phyloP scores from a whole-genome alignment of 148 eudicot genomes.

The Hydrangea macrophylla region DNA sequence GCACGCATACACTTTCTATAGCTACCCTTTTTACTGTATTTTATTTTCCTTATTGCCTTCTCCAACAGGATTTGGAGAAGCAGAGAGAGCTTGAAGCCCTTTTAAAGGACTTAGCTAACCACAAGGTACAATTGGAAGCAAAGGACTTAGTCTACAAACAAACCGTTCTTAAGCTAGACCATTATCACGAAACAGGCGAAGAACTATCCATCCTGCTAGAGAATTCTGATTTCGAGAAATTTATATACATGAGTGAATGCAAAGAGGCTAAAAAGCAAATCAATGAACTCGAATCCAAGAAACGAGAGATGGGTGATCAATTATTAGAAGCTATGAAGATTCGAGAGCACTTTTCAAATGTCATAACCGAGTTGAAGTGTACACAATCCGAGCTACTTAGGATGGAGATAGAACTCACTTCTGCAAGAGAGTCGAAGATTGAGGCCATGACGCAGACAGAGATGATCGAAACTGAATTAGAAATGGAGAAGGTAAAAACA shows the following conservation, averaged over 20 bases:
- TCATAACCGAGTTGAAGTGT: slow-evolving; percentile 10
- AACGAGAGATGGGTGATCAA: slow-evolving; percentile 10
- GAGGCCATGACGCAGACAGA: slow-evolving; percentile 16
- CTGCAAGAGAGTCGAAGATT: slow-evolving; percentile 13
- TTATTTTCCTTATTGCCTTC: not conserved
- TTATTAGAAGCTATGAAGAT: slow-evolving; percentile 4
- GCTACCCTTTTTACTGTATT: not conserved
- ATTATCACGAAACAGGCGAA: slow-evolving; percentile 18
- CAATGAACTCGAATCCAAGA: slow-evolving; percentile 23
- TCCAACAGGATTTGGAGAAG: slow-evolving; percentile 19
- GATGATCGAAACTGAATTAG: slow-evolving; percentile 13
- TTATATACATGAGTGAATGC: slow-evolving; percentile 21
- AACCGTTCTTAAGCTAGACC: slow-evolving; percentile 25
- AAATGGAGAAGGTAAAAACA: slow-evolving; percentile 3
- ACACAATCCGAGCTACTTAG: slow-evolving; percentile 5
- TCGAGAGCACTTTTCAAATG: slow-evolving; percentile 6
- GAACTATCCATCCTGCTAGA: slow-evolving; percentile 20
- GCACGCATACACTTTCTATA: not conserved
- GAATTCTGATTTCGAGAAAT: slow-evolving; percentile 23
- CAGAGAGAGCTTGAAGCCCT: slow-evolving; percentile 21
- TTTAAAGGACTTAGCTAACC: slow-evolving; percentile 16
- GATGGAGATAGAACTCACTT: slow-evolving; percentile 12
- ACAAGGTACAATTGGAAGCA: slow-evolving; percentile 23
- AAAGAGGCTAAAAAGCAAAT: slow-evolving; percentile 8
- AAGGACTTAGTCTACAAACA: slow-evolving; percentile 26